Base-by-base conservation (phyloP, 495 filamentous ascomycete species). In the Achaetomiella virescens region DNA sequence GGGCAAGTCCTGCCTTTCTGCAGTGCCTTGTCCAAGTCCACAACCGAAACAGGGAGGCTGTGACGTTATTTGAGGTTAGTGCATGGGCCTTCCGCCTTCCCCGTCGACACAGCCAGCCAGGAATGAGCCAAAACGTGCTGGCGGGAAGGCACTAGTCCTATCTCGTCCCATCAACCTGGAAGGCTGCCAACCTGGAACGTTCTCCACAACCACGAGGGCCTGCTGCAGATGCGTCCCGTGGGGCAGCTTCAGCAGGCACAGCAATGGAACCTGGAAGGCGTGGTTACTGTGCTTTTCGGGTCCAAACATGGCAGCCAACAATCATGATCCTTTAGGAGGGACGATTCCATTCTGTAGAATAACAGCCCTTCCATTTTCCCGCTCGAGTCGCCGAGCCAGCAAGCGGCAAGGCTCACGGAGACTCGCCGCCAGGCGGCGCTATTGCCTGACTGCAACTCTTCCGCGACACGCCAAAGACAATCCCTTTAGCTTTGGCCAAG, bases 51-150 rank as follows among this genome's bases (percentile, higher is more conserved):
- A 25, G 9, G 38, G 27, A 45, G 31, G 42, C 37, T 48, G 50
- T 61, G 54, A 61, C 51, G 61, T 60, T 60, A 49, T 29, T 40
- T 52, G 33, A 37, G 57, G 47, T 50, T 50, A 59, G 47, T 29
- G 54, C 47, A 37, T 18, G 61, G 61, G 21, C 46, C 24, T 60
- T 61, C 64, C 64, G 64, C 35, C 17, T 62, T 64, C 64, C 64
- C 59, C 64, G 64, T 62, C 7, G 1, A 46, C 54, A 31, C 18
- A 54, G 52, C 51, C 59, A 43, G 49, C 55, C 60, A 59, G 49
- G 36, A 20, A 44, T 43, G 56, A 61, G 60, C 51, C 60, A 63
- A 62, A 61, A 64, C 54, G 57, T 31, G 49, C 65, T 50, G 61
- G 47, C 57, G 58, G 63, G 60, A 58, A 65, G 48, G 36, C 54